A percentile compares a stretch with the other conserved stretches of the same genome.
phyloP scores from a whole-genome alignment of 331 rosid genomes.

The Stylosanthes scabra region DNA sequence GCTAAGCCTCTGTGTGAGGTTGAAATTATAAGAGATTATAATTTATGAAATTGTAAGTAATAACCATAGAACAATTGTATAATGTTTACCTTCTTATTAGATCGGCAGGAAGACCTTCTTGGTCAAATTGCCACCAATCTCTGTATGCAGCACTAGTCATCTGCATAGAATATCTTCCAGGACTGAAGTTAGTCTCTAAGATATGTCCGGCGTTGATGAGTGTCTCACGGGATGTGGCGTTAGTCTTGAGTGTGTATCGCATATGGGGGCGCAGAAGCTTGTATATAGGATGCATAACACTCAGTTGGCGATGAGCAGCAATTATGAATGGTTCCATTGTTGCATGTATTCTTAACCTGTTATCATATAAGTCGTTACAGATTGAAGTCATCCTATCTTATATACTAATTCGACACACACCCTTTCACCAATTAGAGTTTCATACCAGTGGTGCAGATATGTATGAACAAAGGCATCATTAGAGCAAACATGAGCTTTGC shows the following conservation, averaged over 20 bases:
- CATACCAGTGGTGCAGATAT: conserved; percentile 91
- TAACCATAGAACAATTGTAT: neutral
- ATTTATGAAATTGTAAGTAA: neutral
- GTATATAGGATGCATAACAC: conserved; percentile 89
- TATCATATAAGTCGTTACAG: neutral
- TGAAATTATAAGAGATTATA: conserved; percentile 3
- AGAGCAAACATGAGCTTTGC: conserved; percentile 80
- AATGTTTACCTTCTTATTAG: conserved; percentile 62
- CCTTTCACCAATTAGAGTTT: too few relatives aligned
- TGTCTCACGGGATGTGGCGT: conserved; percentile 66
- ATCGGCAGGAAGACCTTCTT: conserved; percentile 79
- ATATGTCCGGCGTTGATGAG: conserved; percentile 66
- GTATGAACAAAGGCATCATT: conserved; percentile 84
- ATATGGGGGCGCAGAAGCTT: conserved; percentile 87
- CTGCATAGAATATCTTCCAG: conserved; percentile 80
- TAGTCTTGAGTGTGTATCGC: conserved; percentile 80
- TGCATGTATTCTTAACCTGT: conserved; percentile 84
- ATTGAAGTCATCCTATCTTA: too few relatives aligned
- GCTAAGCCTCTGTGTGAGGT: conserved; percentile 67
- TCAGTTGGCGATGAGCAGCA: conserved; percentile 81
- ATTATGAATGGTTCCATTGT: conserved; percentile 70
- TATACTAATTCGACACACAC: too few relatives aligned
- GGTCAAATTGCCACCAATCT: conserved; percentile 81
- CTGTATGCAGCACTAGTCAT: conserved; percentile 73
- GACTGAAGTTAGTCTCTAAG: conserved; percentile 72